Evolutionary conservation across 2,329 filamentous ascomycete species (phyloP).

Genomic region (Lachnellula arida): DNA sequence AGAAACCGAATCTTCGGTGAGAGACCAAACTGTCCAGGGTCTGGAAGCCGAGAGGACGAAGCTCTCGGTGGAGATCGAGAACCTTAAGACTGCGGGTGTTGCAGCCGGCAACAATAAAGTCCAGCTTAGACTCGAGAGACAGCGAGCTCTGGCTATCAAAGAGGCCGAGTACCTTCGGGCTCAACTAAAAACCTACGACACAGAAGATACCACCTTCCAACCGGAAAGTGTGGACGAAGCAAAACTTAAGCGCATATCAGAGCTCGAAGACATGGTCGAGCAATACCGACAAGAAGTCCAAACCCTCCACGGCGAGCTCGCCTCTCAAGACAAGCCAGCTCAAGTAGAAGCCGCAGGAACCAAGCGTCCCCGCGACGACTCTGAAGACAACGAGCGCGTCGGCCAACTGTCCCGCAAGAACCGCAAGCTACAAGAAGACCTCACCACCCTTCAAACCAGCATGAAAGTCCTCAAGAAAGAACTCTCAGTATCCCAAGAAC

Average conservation of each 20-base stretch:
- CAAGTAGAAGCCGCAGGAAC: slow-evolving; percentile 42
- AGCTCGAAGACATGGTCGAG: slow-evolving; percentile 82
- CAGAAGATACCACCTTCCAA: slow-evolving; percentile 82
- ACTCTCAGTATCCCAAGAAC: slow-evolving; percentile 64
- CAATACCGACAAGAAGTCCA: slow-evolving; percentile 80
- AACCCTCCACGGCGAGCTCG: slow-evolving; percentile 68
- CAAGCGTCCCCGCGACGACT: slow-evolving; percentile 60
- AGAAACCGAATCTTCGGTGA: slow-evolving; percentile 72
- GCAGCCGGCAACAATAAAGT: slow-evolving; percentile 54
- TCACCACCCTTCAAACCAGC: slow-evolving; percentile 64
- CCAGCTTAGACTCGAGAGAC: slow-evolving; percentile 74
- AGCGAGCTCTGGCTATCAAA: slow-evolving; percentile 79
- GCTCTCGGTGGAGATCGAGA: slow-evolving; percentile 66
- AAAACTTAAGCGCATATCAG: slow-evolving; percentile 68
- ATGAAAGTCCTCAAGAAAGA: slow-evolving; percentile 70
- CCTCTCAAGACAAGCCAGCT: slow-evolving; percentile 50
- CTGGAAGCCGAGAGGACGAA: slow-evolving; percentile 66
- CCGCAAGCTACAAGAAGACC: slow-evolving; percentile 74
- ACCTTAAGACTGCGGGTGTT: slow-evolving; percentile 50
- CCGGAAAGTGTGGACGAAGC: slow-evolving; percentile 72
- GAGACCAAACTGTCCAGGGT: slow-evolving; percentile 67
- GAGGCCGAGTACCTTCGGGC: slow-evolving; percentile 92
- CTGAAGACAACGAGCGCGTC: slow-evolving; percentile 60
- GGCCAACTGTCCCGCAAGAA: slow-evolving; percentile 85
- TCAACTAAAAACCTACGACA: slow-evolving; percentile 83